Conservation (phyloP, 2,329 filamentous ascomycete genomes). For the Claviceps digitariae region DNA sequence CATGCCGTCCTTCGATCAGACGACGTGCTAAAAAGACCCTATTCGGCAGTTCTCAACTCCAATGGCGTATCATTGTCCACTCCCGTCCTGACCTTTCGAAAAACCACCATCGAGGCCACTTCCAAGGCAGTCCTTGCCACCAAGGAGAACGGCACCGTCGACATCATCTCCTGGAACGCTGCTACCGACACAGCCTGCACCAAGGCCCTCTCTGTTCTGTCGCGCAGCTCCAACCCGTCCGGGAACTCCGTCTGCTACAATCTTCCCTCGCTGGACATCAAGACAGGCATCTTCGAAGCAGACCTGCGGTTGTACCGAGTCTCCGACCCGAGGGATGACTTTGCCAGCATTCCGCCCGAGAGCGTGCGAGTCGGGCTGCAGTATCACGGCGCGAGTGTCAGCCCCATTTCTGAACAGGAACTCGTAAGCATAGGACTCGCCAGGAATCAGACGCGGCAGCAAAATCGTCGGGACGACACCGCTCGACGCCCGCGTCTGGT, state of each 20-base stretch:
- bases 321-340: constrained; percentile 41
- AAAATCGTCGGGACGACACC: background rate
- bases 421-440: constrained; percentile 14
- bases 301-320: constrained; percentile 65
- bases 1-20: constrained; percentile 1
- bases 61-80: background rate
- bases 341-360: constrained; percentile 34
- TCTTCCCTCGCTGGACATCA: constrained; percentile 53
- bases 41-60: background rate
- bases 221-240: constrained; percentile 53
- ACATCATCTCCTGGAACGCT: constrained; percentile 42
- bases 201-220: constrained; percentile 38
- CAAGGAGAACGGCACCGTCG: constrained; percentile 30
- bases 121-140: constrained; percentile 17
- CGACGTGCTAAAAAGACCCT: constrained; percentile 4
- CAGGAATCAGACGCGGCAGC: constrained; percentile 8
- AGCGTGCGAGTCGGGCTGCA: constrained; percentile 41
- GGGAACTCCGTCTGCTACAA: constrained; percentile 78
- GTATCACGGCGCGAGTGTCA: constrained; percentile 36
- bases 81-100: background rate
- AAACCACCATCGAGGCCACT: constrained; percentile 4
- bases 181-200: constrained; percentile 46
- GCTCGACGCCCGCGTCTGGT: constrained; percentile 31
- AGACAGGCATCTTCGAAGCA: constrained; percentile 58
- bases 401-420: constrained; percentile 13